phyloP scores from a whole-genome alignment of 2,329 filamentous ascomycete genomes.

The Fusarium sambucinum region DNA sequence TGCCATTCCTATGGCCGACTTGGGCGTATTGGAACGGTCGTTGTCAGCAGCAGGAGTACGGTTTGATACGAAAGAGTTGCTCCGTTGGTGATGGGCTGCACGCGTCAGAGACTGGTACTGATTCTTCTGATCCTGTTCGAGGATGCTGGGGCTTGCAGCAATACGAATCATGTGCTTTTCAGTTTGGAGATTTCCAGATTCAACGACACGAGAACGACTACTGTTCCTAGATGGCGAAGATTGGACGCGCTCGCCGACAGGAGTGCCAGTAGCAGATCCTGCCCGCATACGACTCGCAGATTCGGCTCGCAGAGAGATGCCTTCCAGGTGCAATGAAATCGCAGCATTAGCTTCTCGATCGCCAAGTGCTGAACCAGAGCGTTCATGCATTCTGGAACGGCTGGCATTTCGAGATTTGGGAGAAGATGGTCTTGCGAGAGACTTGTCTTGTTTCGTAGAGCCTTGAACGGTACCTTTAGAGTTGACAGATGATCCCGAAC shows the following conservation, averaged over 20 bases:
- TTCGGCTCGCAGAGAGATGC: constrained; percentile 44
- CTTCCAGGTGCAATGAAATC: constrained; percentile 43
- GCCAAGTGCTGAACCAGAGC: constrained; percentile 39
- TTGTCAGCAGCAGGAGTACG: background rate
- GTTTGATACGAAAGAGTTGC: constrained; percentile 18
- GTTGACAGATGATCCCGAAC: background rate
- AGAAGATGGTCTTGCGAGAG: constrained; percentile 45
- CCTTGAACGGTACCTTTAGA: background rate
- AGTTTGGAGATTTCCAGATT: background rate
- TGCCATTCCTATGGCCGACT: background rate
- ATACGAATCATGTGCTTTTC: constrained; percentile 25
- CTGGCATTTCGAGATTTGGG: constrained; percentile 56
- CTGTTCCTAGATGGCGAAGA: constrained; percentile 7
- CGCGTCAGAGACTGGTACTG: background rate
- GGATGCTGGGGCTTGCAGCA: constrained; percentile 29
- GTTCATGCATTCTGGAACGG: constrained; percentile 40
- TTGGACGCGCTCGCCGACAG: constrained; percentile 4
- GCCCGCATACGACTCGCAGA: constrained; percentile 26
- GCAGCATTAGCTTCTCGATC: constrained; percentile 1
- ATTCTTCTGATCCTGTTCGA: background rate
- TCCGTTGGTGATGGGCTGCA: constrained; percentile 16
- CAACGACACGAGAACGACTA: background rate
- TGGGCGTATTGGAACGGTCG: background rate
- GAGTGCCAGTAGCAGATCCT: background rate
- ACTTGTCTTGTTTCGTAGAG: background rate